Evolutionary conservation across 2,329 filamentous ascomycete species (phyloP).

Genomic region (Tetracladium maxilliforme): DNA sequence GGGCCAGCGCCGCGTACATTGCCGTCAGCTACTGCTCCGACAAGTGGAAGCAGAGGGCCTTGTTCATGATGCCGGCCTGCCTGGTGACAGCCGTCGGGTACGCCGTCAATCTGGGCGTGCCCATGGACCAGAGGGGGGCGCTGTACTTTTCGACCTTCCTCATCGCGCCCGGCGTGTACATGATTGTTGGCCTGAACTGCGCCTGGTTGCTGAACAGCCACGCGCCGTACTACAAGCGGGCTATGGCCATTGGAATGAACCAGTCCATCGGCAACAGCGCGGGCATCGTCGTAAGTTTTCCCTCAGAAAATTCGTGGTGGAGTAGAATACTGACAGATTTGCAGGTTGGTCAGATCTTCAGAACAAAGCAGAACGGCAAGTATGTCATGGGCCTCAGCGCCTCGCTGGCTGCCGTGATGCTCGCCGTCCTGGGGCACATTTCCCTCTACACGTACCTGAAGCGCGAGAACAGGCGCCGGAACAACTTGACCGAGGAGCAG

Average conservation of each 20-base stretch:
- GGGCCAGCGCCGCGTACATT: constrained; percentile 29
- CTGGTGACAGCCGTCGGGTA: constrained; percentile 5
- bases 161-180: constrained; percentile 29
- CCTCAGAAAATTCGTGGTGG: too few relatives aligned
- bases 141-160: constrained; percentile 34
- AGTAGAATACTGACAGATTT: too few relatives aligned
- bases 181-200: constrained; percentile 28
- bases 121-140: constrained; percentile 18
- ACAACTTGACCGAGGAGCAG: constrained; percentile 8
- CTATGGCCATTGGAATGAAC: constrained; percentile 28
- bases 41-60: constrained; percentile 9
- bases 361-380: constrained; percentile 7
- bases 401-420: constrained; percentile 8
- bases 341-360: constrained; percentile 6
- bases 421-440: constrained; percentile 8
- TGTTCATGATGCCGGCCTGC: constrained; percentile 3
- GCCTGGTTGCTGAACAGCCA: constrained; percentile 30
- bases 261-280: constrained; percentile 29
- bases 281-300: too few relatives aligned
- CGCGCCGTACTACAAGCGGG: constrained; percentile 27
- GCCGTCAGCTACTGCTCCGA: constrained; percentile 29
- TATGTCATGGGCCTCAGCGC: constrained; percentile 9
- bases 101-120: constrained; percentile 3
- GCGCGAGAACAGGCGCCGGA: constrained; percentile 8
- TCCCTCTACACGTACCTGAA: constrained; percentile 7